Evolutionary conservation across 2,329 filamentous ascomycete species (phyloP), one percentile per base, ranked within the genome.

Genomic region (Ceratocystis albifundus): DNA sequence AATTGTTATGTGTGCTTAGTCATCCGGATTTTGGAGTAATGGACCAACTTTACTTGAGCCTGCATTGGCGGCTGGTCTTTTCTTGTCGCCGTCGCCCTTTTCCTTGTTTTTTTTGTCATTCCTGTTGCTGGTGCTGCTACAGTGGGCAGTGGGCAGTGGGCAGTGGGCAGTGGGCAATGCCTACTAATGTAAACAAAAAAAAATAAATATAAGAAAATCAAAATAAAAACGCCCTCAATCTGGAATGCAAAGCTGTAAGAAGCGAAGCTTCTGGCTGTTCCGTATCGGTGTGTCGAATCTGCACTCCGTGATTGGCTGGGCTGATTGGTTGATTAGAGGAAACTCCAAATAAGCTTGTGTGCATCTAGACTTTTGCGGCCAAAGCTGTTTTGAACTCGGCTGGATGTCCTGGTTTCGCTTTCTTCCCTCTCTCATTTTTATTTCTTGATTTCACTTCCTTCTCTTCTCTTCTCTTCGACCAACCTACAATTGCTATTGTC

Each of bases 341-440:
- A 36, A 30, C 53, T 59, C 53, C 28, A 59, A 69, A 65, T 45
- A 30, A 64, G 68, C 68, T 30, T 46, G 65, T 46, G 65, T 65
- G 41, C 53, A 64, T 68, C 53, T 64, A 63, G 61, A 65, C 55
- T 69, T 67, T 64, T 66, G 53, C 53, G 53, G 53, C 53, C 53
- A 59, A 59, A 59, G 53, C 53, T 59, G 53, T 17, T 32, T 59
- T 32, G 25, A 32, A 50, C 3, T 22, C 46, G 8, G 53, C 46
- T 48, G 66, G 44, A 61, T 66, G 64, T 62, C 68, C 68, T 61
- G 64, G 61, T 48, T 20, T 30, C 12, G 15, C 17, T 62, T 62
- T 62, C 45, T 45, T 44, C 15, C 20, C 17, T 32, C 10, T 50
- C 62, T 61, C 28, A 32, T 55, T 30, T 50, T 46, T 53, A 64